Evolutionary conservation across 768 basidiomycete species (phyloP).

Genomic region (Tylopilus balloui): DNA sequence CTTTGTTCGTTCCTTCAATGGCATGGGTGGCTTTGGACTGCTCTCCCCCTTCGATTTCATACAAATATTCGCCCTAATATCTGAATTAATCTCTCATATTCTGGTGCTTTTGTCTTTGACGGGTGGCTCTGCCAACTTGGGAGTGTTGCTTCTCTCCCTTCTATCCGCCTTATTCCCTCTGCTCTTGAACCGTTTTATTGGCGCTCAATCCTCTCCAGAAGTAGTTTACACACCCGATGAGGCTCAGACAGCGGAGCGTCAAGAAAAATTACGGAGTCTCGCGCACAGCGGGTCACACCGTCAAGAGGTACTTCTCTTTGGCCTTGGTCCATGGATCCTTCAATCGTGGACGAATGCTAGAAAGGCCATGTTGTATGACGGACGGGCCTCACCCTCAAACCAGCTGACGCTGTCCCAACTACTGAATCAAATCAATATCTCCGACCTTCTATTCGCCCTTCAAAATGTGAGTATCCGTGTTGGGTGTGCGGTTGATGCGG

Average conservation of each 20-base stretch:
- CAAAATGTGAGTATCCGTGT: slow-evolving; percentile 59
- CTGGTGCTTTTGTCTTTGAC: slow-evolving; percentile 65
- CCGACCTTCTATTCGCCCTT: slow-evolving; percentile 58
- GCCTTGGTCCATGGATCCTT: slow-evolving; percentile 81
- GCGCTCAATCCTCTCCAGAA: slow-evolving; percentile 40
- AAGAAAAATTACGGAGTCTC: slow-evolving; percentile 70
- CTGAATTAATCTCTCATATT: slow-evolving; percentile 71
- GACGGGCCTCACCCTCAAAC: slow-evolving; percentile 37
- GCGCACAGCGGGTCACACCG: slow-evolving; percentile 72
- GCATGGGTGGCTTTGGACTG: slow-evolving; percentile 68
- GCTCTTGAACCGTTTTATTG: slow-evolving; percentile 48
- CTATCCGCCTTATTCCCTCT: slow-evolving; percentile 58
- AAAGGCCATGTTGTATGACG: slow-evolving; percentile 53
- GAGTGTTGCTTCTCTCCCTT: slow-evolving; percentile 56
- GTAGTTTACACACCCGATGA: slow-evolving; percentile 49
- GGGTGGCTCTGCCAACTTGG: slow-evolving; percentile 46
- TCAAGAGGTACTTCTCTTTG: slow-evolving; percentile 80
- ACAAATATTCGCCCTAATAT: slow-evolving; percentile 63
- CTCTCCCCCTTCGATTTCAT: slow-evolving; percentile 78
- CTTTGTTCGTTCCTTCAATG: slow-evolving; percentile 77
- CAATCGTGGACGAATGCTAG: slow-evolving; percentile 68
- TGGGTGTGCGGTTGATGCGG: background rate
- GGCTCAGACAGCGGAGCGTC: slow-evolving; percentile 60
- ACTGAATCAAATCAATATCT: slow-evolving; percentile 54
- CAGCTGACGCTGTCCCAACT: slow-evolving; percentile 42